Percentiles rank a stretch among this genome's conserved stretches.
phyloP scores from a whole-genome alignment of 768 basidiomycete genomes.

The Leccinum broughii region DNA sequence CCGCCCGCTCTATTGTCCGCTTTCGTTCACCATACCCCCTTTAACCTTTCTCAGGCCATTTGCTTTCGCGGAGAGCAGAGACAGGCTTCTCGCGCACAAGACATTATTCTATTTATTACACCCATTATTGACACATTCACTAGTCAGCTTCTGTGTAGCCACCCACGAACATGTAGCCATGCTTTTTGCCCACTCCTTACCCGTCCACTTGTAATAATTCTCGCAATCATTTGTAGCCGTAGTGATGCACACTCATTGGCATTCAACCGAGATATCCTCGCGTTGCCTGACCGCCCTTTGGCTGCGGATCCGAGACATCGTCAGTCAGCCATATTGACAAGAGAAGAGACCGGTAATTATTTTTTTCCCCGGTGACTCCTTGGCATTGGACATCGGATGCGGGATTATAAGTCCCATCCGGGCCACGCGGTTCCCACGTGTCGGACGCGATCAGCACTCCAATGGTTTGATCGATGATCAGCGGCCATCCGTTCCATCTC shows the following conservation, averaged over 20 bases:
- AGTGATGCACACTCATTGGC: conserved; percentile 10
- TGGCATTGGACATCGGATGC: neutral
- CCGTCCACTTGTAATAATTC: conserved; percentile 26
- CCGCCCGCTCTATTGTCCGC: neutral
- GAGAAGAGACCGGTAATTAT: neutral
- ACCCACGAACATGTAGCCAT: conserved; percentile 28
- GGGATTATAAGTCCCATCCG: neutral
- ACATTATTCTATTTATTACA: conserved; percentile 23
- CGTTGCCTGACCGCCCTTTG: neutral
- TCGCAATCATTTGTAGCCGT: conserved; percentile 25
- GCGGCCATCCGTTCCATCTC: neutral
- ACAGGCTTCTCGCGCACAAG: conserved; percentile 9
- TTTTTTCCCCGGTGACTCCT: neutral
- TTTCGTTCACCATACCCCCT: conserved; percentile 20
- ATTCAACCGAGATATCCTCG: conserved; percentile 6
- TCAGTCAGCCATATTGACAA: neutral
- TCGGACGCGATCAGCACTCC: neutral
- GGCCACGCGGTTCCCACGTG: conserved; percentile 3
- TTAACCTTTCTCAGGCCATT: conserved; percentile 1
- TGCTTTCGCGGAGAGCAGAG: conserved; percentile 12
- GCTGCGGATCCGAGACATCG: neutral
- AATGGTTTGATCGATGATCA: neutral
- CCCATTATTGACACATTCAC: conserved; percentile 4
- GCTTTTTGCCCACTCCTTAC: conserved; percentile 7
- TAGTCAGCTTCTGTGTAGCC: conserved; percentile 26